Evolutionary conservation across 441 rosid genomes (phyloP).

Genomic region (Capsella rubella): DNA sequence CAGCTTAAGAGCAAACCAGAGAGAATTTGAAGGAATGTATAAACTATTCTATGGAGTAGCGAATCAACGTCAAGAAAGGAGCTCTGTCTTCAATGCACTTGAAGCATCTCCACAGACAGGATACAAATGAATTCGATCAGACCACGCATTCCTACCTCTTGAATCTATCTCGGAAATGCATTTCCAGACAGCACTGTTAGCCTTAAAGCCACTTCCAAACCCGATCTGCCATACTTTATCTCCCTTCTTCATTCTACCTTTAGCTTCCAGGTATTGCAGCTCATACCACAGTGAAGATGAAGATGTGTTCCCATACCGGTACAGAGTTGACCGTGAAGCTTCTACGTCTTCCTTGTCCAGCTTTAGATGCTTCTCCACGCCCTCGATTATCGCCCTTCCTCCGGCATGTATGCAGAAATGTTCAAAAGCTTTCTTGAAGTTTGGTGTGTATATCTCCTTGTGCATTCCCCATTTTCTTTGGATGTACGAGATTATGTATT

Average conservation of each 20-base stretch:
- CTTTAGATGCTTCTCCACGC: slow-evolving; percentile 58
- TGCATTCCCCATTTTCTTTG: slow-evolving; percentile 32
- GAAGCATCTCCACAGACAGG: slow-evolving; percentile 50
- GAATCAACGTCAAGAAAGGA: slow-evolving; percentile 26
- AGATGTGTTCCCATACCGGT: slow-evolving; percentile 70
- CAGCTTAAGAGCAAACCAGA: slow-evolving; percentile 28
- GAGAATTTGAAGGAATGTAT: slow-evolving; percentile 30
- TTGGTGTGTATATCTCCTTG: slow-evolving; percentile 51
- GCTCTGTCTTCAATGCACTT: slow-evolving; percentile 12
- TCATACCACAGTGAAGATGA: slow-evolving; percentile 75
- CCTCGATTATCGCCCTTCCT: slow-evolving; percentile 66
- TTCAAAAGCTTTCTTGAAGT: slow-evolving; percentile 71
- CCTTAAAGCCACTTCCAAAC: slow-evolving; percentile 75
- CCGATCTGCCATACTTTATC: slow-evolving; percentile 64
- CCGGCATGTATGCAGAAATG: slow-evolving; percentile 79
- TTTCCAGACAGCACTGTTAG: slow-evolving; percentile 73
- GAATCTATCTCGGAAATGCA: slow-evolving; percentile 54
- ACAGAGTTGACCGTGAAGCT: slow-evolving; percentile 68
- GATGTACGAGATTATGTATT: slow-evolving; percentile 47
- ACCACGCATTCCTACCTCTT: slow-evolving; percentile 56
- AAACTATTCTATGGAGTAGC: slow-evolving; percentile 29
- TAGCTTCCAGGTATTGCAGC: slow-evolving; percentile 66
- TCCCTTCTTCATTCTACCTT: slow-evolving; percentile 64
- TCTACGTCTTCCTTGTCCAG: slow-evolving; percentile 62
- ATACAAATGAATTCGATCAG: slow-evolving; percentile 62